Conservation (phyloP, 2,329 filamentous ascomycete genomes). For the Ascochyta lentis region DNA sequence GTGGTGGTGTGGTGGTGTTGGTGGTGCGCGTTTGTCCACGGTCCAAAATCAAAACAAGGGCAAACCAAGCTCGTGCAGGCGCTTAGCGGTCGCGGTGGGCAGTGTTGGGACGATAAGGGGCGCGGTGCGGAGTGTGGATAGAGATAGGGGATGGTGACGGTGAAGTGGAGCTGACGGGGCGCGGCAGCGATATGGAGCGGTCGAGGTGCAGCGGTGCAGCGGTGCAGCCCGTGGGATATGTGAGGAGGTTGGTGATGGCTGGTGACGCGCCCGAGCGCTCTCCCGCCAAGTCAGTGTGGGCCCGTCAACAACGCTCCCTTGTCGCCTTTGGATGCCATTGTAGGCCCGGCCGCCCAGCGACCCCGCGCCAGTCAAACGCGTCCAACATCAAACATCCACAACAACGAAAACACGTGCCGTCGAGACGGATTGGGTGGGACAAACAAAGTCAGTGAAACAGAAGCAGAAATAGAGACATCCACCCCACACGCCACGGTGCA, state of each 20-base stretch:
- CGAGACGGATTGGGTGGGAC: conserved; percentile 8
- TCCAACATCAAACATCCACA: conserved; percentile 24
- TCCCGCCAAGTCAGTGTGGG: conserved; percentile 1
- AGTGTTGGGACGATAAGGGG: conserved; percentile 8
- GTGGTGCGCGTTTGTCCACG: conserved; percentile 13
- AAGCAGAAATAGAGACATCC: neutral
- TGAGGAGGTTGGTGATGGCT: conserved; percentile 37
- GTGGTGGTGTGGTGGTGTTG: neutral
- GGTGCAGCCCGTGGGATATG: conserved; percentile 4
- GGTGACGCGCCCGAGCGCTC: conserved; percentile 8
- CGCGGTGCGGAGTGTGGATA: conserved; percentile 13
- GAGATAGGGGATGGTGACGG: conserved; percentile 17
- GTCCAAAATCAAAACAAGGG: conserved; percentile 37
- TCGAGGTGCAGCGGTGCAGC: conserved; percentile 6
- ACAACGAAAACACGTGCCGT: conserved; percentile 21
- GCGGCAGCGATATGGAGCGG: conserved; percentile 22
- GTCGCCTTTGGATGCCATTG: neutral
- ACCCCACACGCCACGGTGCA: conserved; percentile 27
- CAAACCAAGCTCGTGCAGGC: conserved; percentile 19
- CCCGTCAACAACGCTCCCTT: conserved; percentile 20
- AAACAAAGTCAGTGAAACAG: neutral
- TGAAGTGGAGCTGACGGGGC: conserved; percentile 23
- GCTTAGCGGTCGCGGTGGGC: conserved; percentile 6
- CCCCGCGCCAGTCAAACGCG: conserved; percentile 28
- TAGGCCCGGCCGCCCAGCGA: conserved; percentile 7